A percentile compares a stretch with the other conserved stretches of the same genome.
Conservation (phyloP, 2,329 filamentous ascomycete genomes). For the Nemania bipapillata region DNA sequence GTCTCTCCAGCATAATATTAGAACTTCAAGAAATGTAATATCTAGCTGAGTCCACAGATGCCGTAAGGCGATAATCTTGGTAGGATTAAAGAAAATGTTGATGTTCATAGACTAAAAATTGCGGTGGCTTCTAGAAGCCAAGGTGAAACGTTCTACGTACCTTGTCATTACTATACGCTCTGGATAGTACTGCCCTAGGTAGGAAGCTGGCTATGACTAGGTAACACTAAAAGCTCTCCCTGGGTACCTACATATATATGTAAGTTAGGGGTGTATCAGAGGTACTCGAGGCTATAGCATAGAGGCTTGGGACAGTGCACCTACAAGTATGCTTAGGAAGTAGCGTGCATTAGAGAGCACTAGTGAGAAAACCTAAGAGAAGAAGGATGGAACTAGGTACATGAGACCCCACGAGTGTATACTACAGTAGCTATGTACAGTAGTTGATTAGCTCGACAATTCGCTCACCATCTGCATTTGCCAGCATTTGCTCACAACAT, state of each 20-base stretch:
- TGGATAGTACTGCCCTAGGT: background rate
- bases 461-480: slow-evolving; percentile 4
- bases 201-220: background rate
- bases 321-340: background rate
- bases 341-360: background rate
- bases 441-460: background rate
- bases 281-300: background rate
- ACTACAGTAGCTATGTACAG: background rate
- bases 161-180: slow-evolving; percentile 20
- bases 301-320: no score
- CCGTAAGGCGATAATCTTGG: background rate
- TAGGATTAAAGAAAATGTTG: slow-evolving; percentile 4
- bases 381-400: background rate
- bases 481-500: background rate
- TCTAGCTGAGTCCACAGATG: background rate
- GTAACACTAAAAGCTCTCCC: background rate
- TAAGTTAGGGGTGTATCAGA: background rate
- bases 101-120: slow-evolving; percentile 11
- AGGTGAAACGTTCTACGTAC: slow-evolving; percentile 31
- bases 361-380: background rate
- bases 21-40: background rate
- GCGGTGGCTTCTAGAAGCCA: slow-evolving; percentile 33
- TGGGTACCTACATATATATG: background rate
- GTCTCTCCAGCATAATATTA: background rate
- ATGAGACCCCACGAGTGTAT: background rate